Percentiles rank a stretch among this genome's conserved stretches.
Conservation (phyloP, 2,329 filamentous ascomycete genomes). For the Microascus cirrosus region DNA sequence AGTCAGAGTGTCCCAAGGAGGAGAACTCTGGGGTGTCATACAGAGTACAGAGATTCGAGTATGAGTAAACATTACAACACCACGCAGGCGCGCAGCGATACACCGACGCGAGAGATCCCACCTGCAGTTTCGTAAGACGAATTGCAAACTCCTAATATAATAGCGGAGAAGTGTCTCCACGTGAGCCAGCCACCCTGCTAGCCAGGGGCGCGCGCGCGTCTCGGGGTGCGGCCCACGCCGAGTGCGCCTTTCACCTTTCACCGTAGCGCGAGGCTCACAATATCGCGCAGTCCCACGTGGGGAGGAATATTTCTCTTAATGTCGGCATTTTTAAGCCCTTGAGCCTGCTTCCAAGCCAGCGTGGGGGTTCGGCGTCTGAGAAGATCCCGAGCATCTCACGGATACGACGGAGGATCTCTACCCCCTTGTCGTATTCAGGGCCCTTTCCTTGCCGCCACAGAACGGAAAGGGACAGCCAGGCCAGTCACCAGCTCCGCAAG, state of each 20-base stretch:
- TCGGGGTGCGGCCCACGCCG: background rate
- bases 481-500: background rate
- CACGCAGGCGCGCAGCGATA: too few relatives aligned
- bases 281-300: background rate
- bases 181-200: background rate
- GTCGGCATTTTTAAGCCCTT: background rate
- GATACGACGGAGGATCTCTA: too few relatives aligned
- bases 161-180: background rate
- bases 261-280: background rate
- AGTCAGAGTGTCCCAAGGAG: background rate
- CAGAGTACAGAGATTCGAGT: background rate
- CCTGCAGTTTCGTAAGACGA: too few relatives aligned
- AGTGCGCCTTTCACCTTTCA: background rate
- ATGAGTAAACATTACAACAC: too few relatives aligned
- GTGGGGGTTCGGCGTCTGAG: background rate
- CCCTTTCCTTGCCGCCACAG: background rate
- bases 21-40: background rate
- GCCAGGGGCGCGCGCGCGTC: background rate
- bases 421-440: too few relatives aligned
- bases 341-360: background rate
- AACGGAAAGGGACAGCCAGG: background rate
- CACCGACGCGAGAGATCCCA: too few relatives aligned
- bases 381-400: too few relatives aligned
- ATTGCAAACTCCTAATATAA: too few relatives aligned
- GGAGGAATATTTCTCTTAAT: background rate